Percentiles rank a stretch among this genome's conserved stretches.
These are phyloP conservation scores for Salix suchowensis DNA, from an alignment of 345 rosid genomes.

Conservation along the genomic window DNA sequence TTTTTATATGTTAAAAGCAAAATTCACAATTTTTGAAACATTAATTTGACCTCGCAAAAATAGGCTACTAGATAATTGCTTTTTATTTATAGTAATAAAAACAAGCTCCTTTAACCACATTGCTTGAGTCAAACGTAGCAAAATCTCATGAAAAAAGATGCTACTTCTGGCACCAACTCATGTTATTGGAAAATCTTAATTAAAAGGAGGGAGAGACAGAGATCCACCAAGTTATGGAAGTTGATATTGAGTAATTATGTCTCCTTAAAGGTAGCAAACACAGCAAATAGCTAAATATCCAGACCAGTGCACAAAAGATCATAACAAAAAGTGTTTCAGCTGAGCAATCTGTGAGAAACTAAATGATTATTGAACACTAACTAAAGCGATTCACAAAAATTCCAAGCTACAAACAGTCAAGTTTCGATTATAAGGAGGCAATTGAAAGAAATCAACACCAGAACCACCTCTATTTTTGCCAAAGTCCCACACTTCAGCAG, in stretches of 20 bases:
- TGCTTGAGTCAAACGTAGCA: too few relatives aligned
- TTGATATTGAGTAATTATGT: background rate
- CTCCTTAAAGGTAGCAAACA: background rate
- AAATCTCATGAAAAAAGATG: too few relatives aligned
- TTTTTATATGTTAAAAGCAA: too few relatives aligned
- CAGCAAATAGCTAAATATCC: background rate
- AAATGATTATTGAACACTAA: conserved; percentile 49
- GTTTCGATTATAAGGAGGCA: conserved; percentile 41
- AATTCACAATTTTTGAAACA: too few relatives aligned
- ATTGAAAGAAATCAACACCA: conserved; percentile 49
- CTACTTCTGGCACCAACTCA: too few relatives aligned
- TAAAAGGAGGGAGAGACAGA: background rate
- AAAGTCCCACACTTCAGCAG: conserved; percentile 52
- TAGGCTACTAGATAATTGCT: too few relatives aligned
- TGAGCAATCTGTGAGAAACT: conserved; percentile 12
- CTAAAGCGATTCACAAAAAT: conserved; percentile 62
- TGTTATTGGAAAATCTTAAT: background rate
- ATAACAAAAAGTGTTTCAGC: background rate
- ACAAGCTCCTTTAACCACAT: too few relatives aligned
- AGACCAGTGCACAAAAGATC: background rate
- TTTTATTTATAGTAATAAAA: too few relatives aligned
- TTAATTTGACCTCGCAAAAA: too few relatives aligned
- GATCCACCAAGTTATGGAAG: background rate
- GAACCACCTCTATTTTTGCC: conserved; percentile 47
- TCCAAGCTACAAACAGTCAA: conserved; percentile 50